phyloP scores from a whole-genome alignment of 1,139 yeast genomes.

The Blastobotrys apis region DNA sequence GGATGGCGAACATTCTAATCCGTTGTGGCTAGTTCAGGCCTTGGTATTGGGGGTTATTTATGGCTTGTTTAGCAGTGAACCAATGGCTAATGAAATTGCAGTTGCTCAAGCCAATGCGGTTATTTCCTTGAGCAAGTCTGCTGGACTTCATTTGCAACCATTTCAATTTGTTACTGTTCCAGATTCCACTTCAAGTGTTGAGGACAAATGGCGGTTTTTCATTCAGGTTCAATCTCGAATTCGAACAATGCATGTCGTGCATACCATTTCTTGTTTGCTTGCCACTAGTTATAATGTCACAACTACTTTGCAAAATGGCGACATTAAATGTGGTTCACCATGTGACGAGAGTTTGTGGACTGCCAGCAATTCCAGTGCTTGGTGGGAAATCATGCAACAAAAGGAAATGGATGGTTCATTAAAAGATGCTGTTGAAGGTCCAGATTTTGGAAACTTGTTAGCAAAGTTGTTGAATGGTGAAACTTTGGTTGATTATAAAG shows the following conservation, averaged over 20 bases:
- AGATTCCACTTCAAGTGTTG: conserved; percentile 35
- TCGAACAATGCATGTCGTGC: conserved; percentile 76
- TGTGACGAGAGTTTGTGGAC: conserved; percentile 73
- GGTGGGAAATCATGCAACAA: conserved; percentile 44
- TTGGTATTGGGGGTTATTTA: conserved; percentile 75
- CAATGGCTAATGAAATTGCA: conserved; percentile 66
- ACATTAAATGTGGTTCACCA: conserved; percentile 69
- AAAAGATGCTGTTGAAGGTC: conserved; percentile 28
- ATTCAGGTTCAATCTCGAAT: conserved; percentile 78
- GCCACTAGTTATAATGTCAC: conserved; percentile 60
- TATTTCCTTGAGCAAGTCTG: conserved; percentile 72
- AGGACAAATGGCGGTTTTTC: conserved; percentile 67
- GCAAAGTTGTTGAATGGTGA: conserved; percentile 29
- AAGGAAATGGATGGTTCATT: conserved; percentile 29
- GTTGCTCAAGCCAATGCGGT: conserved; percentile 72
- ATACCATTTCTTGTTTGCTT: conserved; percentile 65
- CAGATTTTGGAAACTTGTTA: conserved; percentile 27
- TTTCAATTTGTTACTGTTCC: conserved; percentile 35
- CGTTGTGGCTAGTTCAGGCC: conserved; percentile 85
- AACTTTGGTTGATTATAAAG: conserved; percentile 29
- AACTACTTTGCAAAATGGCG: conserved; percentile 52
- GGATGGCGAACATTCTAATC: conserved; percentile 42
- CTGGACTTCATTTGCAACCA: conserved; percentile 64
- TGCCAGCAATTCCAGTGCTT: conserved; percentile 51
- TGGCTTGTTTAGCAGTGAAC: conserved; percentile 76